Evolutionary conservation across 371 early-diverging fungal genomes (phyloP), one percentile per base, ranked within the genome.

Genomic region (Syncephalastrum racemosum): DNA sequence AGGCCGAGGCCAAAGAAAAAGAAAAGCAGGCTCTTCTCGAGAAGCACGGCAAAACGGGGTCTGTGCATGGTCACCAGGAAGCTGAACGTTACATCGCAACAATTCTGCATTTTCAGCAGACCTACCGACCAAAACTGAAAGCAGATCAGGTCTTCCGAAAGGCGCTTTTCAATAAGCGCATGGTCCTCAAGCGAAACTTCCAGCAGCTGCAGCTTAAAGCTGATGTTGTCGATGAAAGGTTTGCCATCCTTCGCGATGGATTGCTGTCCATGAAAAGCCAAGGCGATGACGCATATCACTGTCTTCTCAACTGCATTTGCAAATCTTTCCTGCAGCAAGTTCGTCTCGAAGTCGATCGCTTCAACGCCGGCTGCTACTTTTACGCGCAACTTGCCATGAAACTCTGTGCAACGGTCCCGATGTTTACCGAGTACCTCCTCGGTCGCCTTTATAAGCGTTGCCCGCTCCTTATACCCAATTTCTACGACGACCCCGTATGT

Each of bases 371-470:
- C 0, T 90, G 90, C 4, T 92, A 86, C 56, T 90, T 91, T 13
- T 65, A 91, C 4, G 95, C 90, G 0, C 71, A 86, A 12, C 75
- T 91, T 3, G 67, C 81, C 7, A 84, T 90, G 27, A 57, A 89
- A 44, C 55, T 94, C 2, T 79, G 79, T 53, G 67, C 72, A 2
- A 61, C 66, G 1, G 85, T 90, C 41, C 82, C 88, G 18, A 73
- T 67, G 23, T 83, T 94, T 23, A 44, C 71, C 14, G 83, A 84
- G 6, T 82, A 91, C 41, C 59, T 94, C n/a, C 67, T 92, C 50
- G 86, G 87, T 8, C 79, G 93, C 7, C 62, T 94, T 40, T 71
- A 81, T 46, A 92, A 92, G 56, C 82, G 89, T 42, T 94, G 94
- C 56, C 89, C 88, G 1, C 91, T 87, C 55, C 60, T 90, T 5